Evolutionary conservation across 2,329 filamentous ascomycete genomes (phyloP).

Genomic region (Thelonectria blattea): DNA sequence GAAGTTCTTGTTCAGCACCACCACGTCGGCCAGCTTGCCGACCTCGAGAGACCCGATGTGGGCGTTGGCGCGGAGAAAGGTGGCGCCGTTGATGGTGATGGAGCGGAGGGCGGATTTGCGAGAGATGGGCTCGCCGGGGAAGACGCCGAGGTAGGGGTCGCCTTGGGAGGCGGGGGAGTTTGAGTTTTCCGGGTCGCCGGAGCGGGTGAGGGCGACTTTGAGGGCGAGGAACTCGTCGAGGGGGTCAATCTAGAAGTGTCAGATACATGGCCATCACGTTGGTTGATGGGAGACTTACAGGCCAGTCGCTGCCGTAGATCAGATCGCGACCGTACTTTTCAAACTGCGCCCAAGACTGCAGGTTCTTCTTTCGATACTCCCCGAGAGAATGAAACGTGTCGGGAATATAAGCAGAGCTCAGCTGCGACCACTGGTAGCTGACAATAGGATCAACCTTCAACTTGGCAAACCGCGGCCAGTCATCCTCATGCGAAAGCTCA

Average conservation of each 20-base stretch:
- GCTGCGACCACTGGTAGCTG: slow-evolving; percentile 31
- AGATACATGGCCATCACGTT: no score
- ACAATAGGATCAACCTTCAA: slow-evolving; percentile 30
- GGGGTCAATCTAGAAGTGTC: slow-evolving; percentile 24
- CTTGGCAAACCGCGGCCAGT: slow-evolving; percentile 30
- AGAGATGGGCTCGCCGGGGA: slow-evolving; percentile 13
- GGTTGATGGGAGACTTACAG: slow-evolving; percentile 16
- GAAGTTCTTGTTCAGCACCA: slow-evolving; percentile 27
- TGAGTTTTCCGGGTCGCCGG: slow-evolving; percentile 28
- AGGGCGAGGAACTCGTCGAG: slow-evolving; percentile 31
- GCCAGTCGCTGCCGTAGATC: slow-evolving; percentile 31
- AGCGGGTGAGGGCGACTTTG: slow-evolving; percentile 27
- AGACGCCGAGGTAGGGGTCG: slow-evolving; percentile 20
- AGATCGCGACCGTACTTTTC: slow-evolving; percentile 14
- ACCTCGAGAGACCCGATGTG: slow-evolving; percentile 29
- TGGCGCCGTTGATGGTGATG: slow-evolving; percentile 21
- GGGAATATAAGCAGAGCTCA: slow-evolving; percentile 23
- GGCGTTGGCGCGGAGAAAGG: slow-evolving; percentile 26
- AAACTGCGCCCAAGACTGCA: slow-evolving; percentile 36
- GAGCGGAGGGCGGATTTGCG: slow-evolving; percentile 20
- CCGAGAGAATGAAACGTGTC: slow-evolving; percentile 27
- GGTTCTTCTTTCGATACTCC: slow-evolving; percentile 19
- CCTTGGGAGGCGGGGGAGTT: slow-evolving; percentile 27
- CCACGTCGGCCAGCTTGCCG: slow-evolving; percentile 31
- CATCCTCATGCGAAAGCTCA: slow-evolving; percentile 20